Percentiles rank a stretch among this genome's conserved stretches.
Conservation (phyloP, 2,329 filamentous ascomycete species). For the Hypomyces rosellus region DNA sequence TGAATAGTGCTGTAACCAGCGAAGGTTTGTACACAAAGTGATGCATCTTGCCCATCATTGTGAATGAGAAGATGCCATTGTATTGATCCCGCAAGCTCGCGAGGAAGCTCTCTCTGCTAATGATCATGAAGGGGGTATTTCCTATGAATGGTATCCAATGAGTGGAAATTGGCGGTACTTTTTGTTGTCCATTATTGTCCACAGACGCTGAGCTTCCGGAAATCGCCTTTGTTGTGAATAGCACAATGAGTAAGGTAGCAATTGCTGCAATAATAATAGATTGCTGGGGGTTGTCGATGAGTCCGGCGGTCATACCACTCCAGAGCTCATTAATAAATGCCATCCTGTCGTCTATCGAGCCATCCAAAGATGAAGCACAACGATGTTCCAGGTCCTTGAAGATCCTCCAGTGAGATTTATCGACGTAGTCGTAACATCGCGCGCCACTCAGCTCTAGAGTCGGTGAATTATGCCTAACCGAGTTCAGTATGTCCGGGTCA, state of each 20-base stretch:
- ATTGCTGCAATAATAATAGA: conserved; percentile 19
- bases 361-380: no score
- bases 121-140: conserved; percentile 27
- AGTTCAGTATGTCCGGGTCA: no score
- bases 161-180: conserved; percentile 11
- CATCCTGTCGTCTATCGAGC: not conserved
- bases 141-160: conserved; percentile 33
- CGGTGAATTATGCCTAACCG: no score
- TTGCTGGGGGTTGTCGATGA: conserved; percentile 17
- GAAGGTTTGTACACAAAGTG: conserved; percentile 28
- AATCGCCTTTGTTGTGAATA: conserved; percentile 22
- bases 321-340: conserved; percentile 2
- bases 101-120: conserved; percentile 25
- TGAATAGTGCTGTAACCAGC: conserved; percentile 23
- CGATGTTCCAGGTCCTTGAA: not conserved
- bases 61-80: conserved; percentile 30
- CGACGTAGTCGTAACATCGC: not conserved
- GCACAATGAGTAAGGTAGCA: conserved; percentile 19
- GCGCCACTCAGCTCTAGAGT: no score
- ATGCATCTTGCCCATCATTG: conserved; percentile 27
- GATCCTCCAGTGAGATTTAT: not conserved
- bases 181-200: conserved; percentile 3
- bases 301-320: not conserved
- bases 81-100: conserved; percentile 25
- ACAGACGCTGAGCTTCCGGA: conserved; percentile 2